A percentile compares a stretch with the other conserved stretches of the same genome.
Conservation (phyloP, 106 monocot genomes). For the Cymbidium sinense region DNA sequence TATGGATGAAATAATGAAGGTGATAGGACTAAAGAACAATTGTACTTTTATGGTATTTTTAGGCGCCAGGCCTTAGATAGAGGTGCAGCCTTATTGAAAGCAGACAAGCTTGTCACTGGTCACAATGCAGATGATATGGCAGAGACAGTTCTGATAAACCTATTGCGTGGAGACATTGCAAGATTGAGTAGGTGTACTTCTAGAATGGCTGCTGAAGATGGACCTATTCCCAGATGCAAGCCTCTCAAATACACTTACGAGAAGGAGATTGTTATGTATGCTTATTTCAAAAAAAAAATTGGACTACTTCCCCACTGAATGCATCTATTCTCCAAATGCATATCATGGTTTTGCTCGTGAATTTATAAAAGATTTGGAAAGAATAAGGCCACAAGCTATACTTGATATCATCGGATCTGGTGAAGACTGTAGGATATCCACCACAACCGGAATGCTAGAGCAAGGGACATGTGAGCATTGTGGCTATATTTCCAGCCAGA, state of each 20-base stretch:
- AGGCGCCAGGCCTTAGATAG: constrained; percentile 90
- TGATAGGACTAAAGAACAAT: constrained; percentile 94
- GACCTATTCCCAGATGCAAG: constrained; percentile 99
- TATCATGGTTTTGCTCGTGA: no score
- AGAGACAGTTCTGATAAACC: constrained; percentile 90
- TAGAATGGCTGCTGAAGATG: constrained; percentile 97
- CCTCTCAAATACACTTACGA: constrained; percentile 98
- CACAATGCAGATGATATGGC: constrained; percentile 99
- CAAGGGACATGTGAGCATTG: no score
- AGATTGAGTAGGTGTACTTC: constrained; percentile 87
- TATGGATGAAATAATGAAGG: constrained; percentile 99
- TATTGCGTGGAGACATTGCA: constrained; percentile 86
- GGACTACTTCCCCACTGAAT: constrained; percentile 99
- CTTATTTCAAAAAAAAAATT: constrained; percentile 99
- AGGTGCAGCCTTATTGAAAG: no score
- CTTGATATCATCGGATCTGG: no score
- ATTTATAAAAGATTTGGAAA: no score
- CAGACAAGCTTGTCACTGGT: constrained; percentile 92
- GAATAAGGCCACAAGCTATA: no score
- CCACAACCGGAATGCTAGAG: no score
- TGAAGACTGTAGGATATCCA: no score
- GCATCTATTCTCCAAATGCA: constrained; percentile 18
- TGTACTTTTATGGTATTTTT: constrained; percentile 98
- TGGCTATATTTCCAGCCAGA: no score
- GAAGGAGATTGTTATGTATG: constrained; percentile 99